A percentile compares a stretch with the other conserved stretches of the same genome.
Evolutionary conservation across 2,329 filamentous ascomycete genomes (phyloP).

Genomic region (Plenodomus lindquistii): DNA sequence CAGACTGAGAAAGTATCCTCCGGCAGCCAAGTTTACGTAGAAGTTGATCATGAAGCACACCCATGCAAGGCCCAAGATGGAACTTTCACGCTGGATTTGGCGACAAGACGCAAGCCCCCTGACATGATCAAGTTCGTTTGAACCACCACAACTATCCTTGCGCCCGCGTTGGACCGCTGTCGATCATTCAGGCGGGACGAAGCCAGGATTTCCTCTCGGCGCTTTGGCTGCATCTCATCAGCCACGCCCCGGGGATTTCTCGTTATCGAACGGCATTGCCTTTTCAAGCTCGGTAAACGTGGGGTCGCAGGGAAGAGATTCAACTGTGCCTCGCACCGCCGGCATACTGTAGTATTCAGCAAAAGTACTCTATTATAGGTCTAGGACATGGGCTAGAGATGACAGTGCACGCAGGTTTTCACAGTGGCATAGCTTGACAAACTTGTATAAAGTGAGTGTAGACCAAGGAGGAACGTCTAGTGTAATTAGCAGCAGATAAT

Average conservation of each 20-base stretch:
- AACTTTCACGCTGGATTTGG: conserved; percentile 25
- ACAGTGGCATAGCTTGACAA: no score
- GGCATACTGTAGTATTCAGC: no score
- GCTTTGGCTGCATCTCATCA: conserved; percentile 42
- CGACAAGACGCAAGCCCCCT: conserved; percentile 36
- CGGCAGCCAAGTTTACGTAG: conserved; percentile 29
- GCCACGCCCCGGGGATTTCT: conserved; percentile 42
- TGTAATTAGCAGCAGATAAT: no score
- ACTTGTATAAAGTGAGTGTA: no score
- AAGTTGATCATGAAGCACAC: conserved; percentile 18
- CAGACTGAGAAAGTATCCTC: conserved; percentile 14
- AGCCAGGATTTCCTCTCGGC: conserved; percentile 35
- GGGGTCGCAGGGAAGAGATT: conserved; percentile 23
- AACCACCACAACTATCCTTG: conserved; percentile 31
- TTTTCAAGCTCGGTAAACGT: conserved; percentile 35
- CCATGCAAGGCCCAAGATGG: conserved; percentile 28
- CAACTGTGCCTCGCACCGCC: neutral
- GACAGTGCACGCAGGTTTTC: no score
- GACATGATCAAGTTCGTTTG: conserved; percentile 38
- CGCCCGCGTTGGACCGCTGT: conserved; percentile 38
- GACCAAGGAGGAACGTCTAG: no score
- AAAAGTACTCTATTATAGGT: no score
- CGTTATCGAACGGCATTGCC: conserved; percentile 42
- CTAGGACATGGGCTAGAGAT: no score
- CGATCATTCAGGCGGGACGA: conserved; percentile 43